Evolutionary conservation across 2,329 filamentous ascomycete species (phyloP).

Genomic region (Stachybotrys elegans): DNA sequence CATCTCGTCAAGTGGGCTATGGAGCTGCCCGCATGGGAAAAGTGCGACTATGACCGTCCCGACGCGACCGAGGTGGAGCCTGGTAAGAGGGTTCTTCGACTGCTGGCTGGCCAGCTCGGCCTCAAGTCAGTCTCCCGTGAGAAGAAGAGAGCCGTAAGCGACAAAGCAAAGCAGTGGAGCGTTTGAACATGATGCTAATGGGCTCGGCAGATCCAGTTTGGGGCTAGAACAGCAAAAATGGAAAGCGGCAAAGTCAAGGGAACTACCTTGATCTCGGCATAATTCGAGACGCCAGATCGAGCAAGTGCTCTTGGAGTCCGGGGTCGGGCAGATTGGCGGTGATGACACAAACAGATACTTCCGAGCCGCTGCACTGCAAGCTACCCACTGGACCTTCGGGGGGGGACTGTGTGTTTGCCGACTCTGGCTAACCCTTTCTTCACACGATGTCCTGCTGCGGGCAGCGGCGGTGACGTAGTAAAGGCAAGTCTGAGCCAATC

Average conservation of each 20-base stretch:
- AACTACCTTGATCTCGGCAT: conserved; percentile 51
- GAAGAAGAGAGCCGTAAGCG: conserved; percentile 81
- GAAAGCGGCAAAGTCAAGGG: conserved; percentile 64
- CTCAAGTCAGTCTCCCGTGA: conserved; percentile 71
- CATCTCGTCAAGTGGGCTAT: conserved; percentile 78
- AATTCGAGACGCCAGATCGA: conserved; percentile 19
- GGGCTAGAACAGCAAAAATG: conserved; percentile 79
- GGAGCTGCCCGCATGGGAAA: conserved; percentile 68
- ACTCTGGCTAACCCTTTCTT: conserved; percentile 35
- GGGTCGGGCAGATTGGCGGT: conserved; percentile 38
- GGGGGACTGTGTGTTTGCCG: conserved; percentile 45
- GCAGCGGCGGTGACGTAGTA: conserved; percentile 44
- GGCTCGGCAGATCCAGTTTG: conserved; percentile 80
- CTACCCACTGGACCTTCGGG: conserved; percentile 11
- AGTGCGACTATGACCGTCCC: conserved; percentile 74
- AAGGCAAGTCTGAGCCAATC: conserved; percentile 65
- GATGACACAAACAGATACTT: conserved; percentile 74
- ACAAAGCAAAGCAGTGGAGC: too few species aligned
- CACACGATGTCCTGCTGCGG: conserved; percentile 13
- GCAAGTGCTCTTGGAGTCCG: conserved; percentile 11
- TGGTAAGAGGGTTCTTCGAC: conserved; percentile 74
- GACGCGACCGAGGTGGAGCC: conserved; percentile 53
- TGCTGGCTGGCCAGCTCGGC: conserved; percentile 69
- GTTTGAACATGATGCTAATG: too few species aligned
- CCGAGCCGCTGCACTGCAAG: conserved; percentile 45